Base-by-base conservation (phyloP, 192 early-diverging fungal genomes). In the Bifiguratus adelaidae region DNA sequence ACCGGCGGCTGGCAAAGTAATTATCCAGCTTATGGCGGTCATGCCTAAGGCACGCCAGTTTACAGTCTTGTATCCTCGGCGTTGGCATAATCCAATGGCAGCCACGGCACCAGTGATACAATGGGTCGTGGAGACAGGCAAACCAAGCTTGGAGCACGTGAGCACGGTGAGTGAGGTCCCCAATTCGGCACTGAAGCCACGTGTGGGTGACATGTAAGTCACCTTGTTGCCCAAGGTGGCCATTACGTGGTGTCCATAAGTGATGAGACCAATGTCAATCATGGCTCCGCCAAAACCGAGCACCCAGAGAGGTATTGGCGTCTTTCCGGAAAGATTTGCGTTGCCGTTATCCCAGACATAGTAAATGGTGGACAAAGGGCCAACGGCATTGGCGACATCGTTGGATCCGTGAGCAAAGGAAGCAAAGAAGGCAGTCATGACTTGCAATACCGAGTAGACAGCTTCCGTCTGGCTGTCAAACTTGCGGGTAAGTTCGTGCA, bases 321-420 rank as follows among this genome's bases (percentile, higher is more conserved):
- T 65, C 35, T 80, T 78, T 48, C 67, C 70, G 25, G 51, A 36
- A 23, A 59, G 51, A 21, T 75, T 61, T 22, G 73, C 76, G 12
- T 48, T 43, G 5, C 61, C 70, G 9, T 52, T 63, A 36, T 63
- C 44, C 82, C 86, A 91, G 45, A 84, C 71, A 45, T 71, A 59
- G 57, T 76, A 89, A 34, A 90, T 85, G 28, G 81, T 64, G 1
- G 88, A 62, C 23, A 89, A 54, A 15, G 88, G 88, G 37, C 88
- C 86, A 38, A 86, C 77, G 19, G 88, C 88, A 54, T 91, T 89
- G 53, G 86, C 76, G 19, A 90, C 83, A 64, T 91, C 86, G 69
- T 91, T 91, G 47, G 79, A 77, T 34, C 87, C 85, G 65, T 91
- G 87, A 13, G 83, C 73, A 61, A 89, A 90, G 49, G 86, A 88